Conservation (phyloP, 345 rosid genomes). For the Brassica juncea region DNA sequence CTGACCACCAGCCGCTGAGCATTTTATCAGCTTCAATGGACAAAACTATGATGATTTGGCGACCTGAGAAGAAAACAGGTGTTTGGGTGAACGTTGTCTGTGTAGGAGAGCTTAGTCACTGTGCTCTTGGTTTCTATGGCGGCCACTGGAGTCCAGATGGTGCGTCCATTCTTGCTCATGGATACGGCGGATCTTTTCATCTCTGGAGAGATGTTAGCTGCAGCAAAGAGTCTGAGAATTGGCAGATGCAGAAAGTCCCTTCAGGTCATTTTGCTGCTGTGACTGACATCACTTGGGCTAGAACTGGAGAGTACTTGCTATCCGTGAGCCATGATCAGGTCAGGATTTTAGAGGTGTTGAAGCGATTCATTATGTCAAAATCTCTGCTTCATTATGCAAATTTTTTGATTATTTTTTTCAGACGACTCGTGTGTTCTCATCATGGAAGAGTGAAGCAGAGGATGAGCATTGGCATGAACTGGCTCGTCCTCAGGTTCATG, state of each 20-base stretch:
- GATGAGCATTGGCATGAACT: slow-evolving; percentile 82
- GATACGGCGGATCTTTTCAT: slow-evolving; percentile 92
- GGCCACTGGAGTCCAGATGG: slow-evolving; percentile 90
- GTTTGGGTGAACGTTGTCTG: slow-evolving; percentile 97
- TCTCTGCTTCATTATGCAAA: no score
- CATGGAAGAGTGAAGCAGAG: slow-evolving; percentile 57
- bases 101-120: slow-evolving; percentile 94
- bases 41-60: slow-evolving; percentile 96
- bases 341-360: background rate
- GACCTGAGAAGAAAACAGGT: slow-evolving; percentile 82
- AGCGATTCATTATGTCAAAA: background rate
- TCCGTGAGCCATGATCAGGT: slow-evolving; percentile 98
- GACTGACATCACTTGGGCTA: slow-evolving; percentile 81
- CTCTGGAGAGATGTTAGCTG: slow-evolving; percentile 76
- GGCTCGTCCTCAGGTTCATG: slow-evolving; percentile 95
- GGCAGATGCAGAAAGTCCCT: slow-evolving; percentile 89
- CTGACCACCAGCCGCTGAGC: slow-evolving; percentile 63
- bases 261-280: slow-evolving; percentile 90
- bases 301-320: slow-evolving; percentile 68
- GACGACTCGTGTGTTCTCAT: slow-evolving; percentile 80
- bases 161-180: slow-evolving; percentile 76
- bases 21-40: slow-evolving; percentile 95
- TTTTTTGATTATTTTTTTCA: slow-evolving; percentile 32
- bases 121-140: slow-evolving; percentile 96
- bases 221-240: slow-evolving; percentile 53